These are phyloP conservation scores for Talaromyces stipitatus DNA, from an alignment of 495 filamentous ascomycete genomes.

Conservation along the genomic window DNA sequence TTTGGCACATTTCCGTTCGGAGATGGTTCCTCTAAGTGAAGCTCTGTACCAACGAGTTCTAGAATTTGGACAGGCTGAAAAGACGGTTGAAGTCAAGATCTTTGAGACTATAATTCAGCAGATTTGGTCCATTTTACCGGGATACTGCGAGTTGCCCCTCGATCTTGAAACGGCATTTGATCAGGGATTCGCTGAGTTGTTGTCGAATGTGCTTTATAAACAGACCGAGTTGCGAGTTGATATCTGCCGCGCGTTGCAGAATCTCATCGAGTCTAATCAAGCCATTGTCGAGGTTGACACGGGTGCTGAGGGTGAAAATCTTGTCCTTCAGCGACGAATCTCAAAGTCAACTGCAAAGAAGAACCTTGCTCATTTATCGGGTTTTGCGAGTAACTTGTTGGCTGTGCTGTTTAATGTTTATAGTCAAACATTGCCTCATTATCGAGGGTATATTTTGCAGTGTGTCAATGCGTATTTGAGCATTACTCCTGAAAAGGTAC, in stretches of 20 bases:
- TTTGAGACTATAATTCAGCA: constrained; percentile 95
- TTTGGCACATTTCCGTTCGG: constrained; percentile 72
- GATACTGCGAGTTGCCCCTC: constrained; percentile 86
- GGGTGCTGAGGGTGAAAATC: constrained; percentile 59
- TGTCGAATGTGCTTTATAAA: constrained; percentile 86
- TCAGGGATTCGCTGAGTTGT: constrained; percentile 80
- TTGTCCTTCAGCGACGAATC: constrained; percentile 63
- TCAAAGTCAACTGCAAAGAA: constrained; percentile 64
- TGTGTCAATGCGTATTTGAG: constrained; percentile 92
- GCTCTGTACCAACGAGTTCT: constrained; percentile 81
- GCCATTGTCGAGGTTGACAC: constrained; percentile 53
- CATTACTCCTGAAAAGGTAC: constrained; percentile 63
- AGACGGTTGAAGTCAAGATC: constrained; percentile 91
- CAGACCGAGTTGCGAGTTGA: constrained; percentile 81
- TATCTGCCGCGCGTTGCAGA: constrained; percentile 76
- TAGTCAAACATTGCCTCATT: constrained; percentile 87
- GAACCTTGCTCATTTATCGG: constrained; percentile 70
- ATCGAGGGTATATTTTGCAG: constrained; percentile 77
- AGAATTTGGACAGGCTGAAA: constrained; percentile 67
- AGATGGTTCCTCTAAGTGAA: constrained; percentile 85
- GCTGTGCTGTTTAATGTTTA: constrained; percentile 98
- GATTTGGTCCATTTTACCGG: constrained; percentile 90
- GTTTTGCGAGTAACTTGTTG: constrained; percentile 76
- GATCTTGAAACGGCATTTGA: constrained; percentile 74
- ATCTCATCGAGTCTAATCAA: constrained; percentile 85